Conservation (phyloP, 1,139 yeast species). For the Debaryomyces coudertii region DNA sequence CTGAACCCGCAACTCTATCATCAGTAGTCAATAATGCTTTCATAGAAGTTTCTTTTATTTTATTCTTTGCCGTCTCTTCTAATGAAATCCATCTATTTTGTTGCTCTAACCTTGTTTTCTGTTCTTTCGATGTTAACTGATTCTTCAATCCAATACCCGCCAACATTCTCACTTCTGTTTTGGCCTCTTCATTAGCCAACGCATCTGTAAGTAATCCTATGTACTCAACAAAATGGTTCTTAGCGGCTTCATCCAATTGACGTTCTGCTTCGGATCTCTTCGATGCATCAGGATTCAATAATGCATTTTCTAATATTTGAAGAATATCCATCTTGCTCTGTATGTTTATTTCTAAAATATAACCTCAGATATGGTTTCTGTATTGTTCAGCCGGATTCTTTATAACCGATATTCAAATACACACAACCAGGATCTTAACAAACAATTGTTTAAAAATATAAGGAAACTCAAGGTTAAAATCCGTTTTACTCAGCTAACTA, state of each 20-base stretch:
- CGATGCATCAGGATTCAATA: conserved; percentile 64
- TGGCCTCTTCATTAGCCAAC: conserved; percentile 65
- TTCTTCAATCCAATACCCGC: conserved; percentile 90
- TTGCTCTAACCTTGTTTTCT: conserved; percentile 51
- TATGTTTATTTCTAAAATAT: neutral
- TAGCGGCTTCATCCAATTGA: conserved; percentile 72
- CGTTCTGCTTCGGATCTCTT: conserved; percentile 81
- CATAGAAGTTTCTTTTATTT: conserved; percentile 71
- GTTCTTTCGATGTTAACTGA: conserved; percentile 79
- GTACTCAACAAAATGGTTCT: conserved; percentile 74
- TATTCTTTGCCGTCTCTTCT: conserved; percentile 55
- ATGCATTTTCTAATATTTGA: conserved; percentile 76
- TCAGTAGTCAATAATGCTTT: conserved; percentile 66
- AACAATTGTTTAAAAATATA: neutral
- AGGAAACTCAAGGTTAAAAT: neutral
- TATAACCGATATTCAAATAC: neutral
- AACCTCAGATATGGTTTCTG: neutral
- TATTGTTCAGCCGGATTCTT: neutral
- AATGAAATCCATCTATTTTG: conserved; percentile 66
- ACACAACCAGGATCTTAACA: neutral
- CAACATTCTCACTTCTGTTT: conserved; percentile 84
- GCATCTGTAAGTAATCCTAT: conserved; percentile 72
- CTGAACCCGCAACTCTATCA: conserved; percentile 81
- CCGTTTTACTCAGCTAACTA: conserved; percentile 3
- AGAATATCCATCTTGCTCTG: conserved; percentile 61